Conservation (phyloP, 2,329 filamentous ascomycete genomes). For the Chrysoporthe deuterocubensis region DNA sequence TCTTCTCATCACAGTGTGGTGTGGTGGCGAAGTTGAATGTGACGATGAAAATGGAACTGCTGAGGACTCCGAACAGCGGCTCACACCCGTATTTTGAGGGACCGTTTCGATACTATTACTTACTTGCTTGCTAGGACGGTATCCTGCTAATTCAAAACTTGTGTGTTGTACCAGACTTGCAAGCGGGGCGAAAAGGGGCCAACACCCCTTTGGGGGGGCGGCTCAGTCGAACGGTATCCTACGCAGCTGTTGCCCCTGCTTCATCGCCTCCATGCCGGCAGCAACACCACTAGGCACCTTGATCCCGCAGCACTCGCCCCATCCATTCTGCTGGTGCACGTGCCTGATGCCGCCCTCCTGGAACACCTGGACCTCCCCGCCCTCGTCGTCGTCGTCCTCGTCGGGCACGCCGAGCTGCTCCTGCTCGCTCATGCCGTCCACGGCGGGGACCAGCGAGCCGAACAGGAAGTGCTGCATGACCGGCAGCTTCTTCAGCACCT, state of each 20-base stretch:
- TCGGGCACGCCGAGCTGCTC: slow-evolving; percentile 50
- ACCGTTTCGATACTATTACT: too few species aligned
- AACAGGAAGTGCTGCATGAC: slow-evolving; percentile 99
- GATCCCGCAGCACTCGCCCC: slow-evolving; percentile 98
- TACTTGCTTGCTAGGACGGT: too few species aligned
- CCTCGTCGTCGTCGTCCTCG: slow-evolving; percentile 53
- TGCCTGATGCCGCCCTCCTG: slow-evolving; percentile 68
- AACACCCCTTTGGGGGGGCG: background rate
- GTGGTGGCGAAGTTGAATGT: too few species aligned
- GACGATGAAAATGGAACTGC: too few species aligned
- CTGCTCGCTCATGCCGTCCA: slow-evolving; percentile 77
- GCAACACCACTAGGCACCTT: slow-evolving; percentile 94
- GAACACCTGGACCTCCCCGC: slow-evolving; percentile 65
- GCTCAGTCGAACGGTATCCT: slow-evolving; percentile 79
- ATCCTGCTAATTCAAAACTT: too few species aligned
- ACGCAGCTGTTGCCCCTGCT: slow-evolving; percentile 67
- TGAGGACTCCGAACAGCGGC: too few species aligned
- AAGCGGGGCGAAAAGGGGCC: background rate
- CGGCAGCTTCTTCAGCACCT: slow-evolving; percentile 89
- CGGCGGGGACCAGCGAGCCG: slow-evolving; percentile 80
- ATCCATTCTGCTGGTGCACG: slow-evolving; percentile 72
- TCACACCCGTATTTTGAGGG: too few species aligned
- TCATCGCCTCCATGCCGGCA: slow-evolving; percentile 86
- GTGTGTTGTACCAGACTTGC: too few species aligned
- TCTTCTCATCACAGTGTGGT: too few species aligned